Conservation (phyloP, 2,329 filamentous ascomycete species). For the Aspergillus bombycis region DNA sequence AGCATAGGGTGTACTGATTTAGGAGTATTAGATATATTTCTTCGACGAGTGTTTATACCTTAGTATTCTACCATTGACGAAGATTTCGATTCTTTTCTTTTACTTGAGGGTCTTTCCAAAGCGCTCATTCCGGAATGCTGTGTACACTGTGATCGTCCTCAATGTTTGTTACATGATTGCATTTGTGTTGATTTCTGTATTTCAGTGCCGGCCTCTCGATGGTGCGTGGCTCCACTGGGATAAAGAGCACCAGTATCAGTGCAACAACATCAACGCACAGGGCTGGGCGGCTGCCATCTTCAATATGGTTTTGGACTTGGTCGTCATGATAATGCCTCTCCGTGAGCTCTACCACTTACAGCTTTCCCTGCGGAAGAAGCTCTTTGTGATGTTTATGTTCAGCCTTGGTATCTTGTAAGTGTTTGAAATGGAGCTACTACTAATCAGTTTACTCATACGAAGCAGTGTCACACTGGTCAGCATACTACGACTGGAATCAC, state of each 20-base stretch:
- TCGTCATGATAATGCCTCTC: conserved; percentile 34
- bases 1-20: conserved; percentile 26
- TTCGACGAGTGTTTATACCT: conserved; percentile 37
- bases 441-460: background rate
- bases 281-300: conserved; percentile 39
- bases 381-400: conserved; percentile 41
- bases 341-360: conserved; percentile 30
- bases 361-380: conserved; percentile 34
- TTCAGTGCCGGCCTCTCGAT: conserved; percentile 41
- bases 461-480: conserved; percentile 50
- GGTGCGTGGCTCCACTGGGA: conserved; percentile 48
- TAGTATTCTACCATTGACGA: conserved; percentile 35
- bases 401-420: conserved; percentile 41
- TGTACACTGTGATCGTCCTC: conserved; percentile 36
- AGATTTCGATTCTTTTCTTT: conserved; percentile 39
- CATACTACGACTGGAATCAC: conserved; percentile 47
- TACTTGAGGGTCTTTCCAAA: conserved; percentile 50
- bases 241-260: conserved; percentile 35
- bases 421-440: background rate
- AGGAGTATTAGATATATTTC: conserved; percentile 34
- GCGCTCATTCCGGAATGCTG: conserved; percentile 34
- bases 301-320: conserved; percentile 36
- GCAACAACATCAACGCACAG: conserved; percentile 43
- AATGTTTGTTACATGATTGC: conserved; percentile 32
- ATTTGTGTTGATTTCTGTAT: conserved; percentile 40